phyloP scores from a whole-genome alignment of 768 basidiomycete species.

The Crucibulum laeve region DNA sequence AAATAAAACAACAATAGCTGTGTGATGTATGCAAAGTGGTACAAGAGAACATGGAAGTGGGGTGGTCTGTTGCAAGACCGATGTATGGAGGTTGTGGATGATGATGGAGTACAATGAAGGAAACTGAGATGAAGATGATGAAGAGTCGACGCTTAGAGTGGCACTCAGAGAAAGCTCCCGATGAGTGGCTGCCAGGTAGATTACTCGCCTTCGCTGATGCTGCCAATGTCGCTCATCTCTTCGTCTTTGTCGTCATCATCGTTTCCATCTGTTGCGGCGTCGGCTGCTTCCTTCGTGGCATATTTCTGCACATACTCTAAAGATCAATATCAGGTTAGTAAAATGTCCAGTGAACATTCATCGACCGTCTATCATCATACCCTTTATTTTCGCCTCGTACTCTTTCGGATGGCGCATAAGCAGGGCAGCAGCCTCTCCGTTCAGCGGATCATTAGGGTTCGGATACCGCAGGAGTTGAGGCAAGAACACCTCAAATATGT shows the following conservation, averaged over 20 bases:
- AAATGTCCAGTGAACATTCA: neutral
- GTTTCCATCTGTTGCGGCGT: conserved; percentile 59
- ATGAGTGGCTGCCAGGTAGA: too few relatives aligned
- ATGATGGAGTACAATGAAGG: neutral
- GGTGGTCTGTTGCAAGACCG: too few relatives aligned
- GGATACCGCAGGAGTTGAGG: conserved; percentile 97
- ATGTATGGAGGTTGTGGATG: too few relatives aligned
- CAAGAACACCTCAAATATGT: conserved; percentile 97
- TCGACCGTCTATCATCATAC: too few relatives aligned
- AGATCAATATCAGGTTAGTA: conserved; percentile 2
- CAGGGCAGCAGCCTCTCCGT: conserved; percentile 95
- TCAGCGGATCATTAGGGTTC: conserved; percentile 96
- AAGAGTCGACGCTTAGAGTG: neutral
- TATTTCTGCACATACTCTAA: conserved; percentile 96
- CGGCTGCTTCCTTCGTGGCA: conserved; percentile 87
- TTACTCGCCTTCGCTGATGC: conserved; percentile 69
- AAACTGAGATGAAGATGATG: neutral
- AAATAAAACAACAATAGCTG: neutral
- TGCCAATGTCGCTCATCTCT: conserved; percentile 85
- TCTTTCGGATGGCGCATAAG: conserved; percentile 97
- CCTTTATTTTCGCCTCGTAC: conserved; percentile 92
- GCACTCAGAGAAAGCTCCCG: conserved; percentile 5
- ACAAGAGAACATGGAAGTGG: neutral
- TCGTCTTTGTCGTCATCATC: conserved; percentile 72
- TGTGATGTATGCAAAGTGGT: neutral